Evolutionary conservation across 2,329 filamentous ascomycete genomes (phyloP), one percentile per base, ranked within the genome.

Genomic region (Neonectria magnoliae): DNA sequence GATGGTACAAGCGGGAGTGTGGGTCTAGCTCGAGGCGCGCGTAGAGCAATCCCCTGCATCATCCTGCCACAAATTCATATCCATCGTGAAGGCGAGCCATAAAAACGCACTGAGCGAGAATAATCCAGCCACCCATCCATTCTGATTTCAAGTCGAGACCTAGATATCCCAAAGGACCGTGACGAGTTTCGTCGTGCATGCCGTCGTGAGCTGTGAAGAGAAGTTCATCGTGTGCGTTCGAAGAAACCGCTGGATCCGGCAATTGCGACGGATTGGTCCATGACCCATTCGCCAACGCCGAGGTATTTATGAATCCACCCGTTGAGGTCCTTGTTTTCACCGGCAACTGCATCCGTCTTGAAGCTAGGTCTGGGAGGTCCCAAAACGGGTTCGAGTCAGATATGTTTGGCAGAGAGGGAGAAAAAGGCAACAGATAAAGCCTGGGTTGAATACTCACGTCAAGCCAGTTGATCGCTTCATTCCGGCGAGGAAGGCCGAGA

Each of bases 381-480:
- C 69, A 27, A 75, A 79, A 78, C 79, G 82, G 66, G 44, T 44
- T 55, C 36, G 38, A 59, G 71, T 78, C 69, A 77, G 74, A 65
- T 33, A 45, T 47, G 51, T 9, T 57, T 45, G 10, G 22, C 61
- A 41, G 44, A 22, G 54, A 53, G 4, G 29, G 41, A 27, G 50
- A 16, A 31, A 31, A 44, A 41, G n/a, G 38, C 38, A 18, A 9
- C 38, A 41, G 38, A 41, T 1, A n/a, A 18, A 42, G 3, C 38
- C 38, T 18, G 4, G 38, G 8, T 9, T 9, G 69, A 65, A 72
- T 51, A 91, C 93, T 88, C 92, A 99, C 96, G 94, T 98, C 83
- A 99, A 87, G 76, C 96, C 96, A 67, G 96, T 98, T 70, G 95
- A 98, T 74, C 96, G 93, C 84, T 97, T 97, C 85, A 99, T 94